These are phyloP conservation scores for Trametopsis cervina DNA, from an alignment of 768 basidiomycete genomes.

Conservation along the genomic window DNA sequence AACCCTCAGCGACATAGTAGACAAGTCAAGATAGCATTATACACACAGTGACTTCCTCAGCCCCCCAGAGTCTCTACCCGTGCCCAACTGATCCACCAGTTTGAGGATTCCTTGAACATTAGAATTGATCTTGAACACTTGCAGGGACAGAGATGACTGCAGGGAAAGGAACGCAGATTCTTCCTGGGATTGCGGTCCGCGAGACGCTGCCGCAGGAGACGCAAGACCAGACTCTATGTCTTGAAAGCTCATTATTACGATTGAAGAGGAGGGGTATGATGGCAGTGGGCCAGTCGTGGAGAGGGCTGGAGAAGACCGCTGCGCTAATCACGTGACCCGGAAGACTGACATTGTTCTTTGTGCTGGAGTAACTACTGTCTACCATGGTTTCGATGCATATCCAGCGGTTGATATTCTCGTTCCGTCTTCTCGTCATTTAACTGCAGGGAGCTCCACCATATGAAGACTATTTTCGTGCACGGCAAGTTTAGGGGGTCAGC, in stretches of 20 bases:
- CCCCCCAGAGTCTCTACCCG: conserved; percentile 66
- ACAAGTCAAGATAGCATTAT: not conserved
- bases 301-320: too few relatives aligned
- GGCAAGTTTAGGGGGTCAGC: too few relatives aligned
- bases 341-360: too few relatives aligned
- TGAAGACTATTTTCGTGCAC: too few relatives aligned
- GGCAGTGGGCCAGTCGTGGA: too few relatives aligned
- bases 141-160: conserved; percentile 78
- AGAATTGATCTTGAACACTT: conserved; percentile 98
- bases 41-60: conserved; percentile 83
- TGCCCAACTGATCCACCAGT: conserved; percentile 95
- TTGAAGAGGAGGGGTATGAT: too few relatives aligned
- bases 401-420: too few relatives aligned
- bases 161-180: conserved; percentile 71
- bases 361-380: too few relatives aligned
- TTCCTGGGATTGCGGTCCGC: conserved; percentile 37
- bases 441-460: too few relatives aligned
- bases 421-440: too few relatives aligned
- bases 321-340: too few relatives aligned
- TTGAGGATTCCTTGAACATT: conserved; percentile 95
- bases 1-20: not conserved
- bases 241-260: conserved; percentile 53
- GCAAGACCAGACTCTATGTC: conserved; percentile 40
- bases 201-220: conserved; percentile 21
- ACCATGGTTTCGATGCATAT: too few relatives aligned